Conservation (phyloP, 495 filamentous ascomycete species). For the Penicillium waksmanii region DNA sequence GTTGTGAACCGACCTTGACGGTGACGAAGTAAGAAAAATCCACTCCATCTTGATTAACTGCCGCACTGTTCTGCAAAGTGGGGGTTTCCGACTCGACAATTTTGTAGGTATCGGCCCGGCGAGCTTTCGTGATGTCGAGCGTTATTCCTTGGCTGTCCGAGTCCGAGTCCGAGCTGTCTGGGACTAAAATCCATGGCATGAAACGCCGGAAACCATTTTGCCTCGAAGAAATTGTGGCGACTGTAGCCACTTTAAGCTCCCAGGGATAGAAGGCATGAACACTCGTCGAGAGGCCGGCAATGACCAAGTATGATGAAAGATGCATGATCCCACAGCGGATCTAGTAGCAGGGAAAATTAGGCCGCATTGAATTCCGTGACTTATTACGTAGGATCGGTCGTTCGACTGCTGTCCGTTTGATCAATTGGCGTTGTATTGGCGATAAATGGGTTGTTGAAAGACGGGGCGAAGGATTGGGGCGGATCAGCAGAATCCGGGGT, state of each 20-base stretch:
- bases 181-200: constrained; percentile 31
- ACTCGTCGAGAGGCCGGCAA: constrained; percentile 30
- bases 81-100: constrained; percentile 60
- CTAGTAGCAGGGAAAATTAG: constrained; percentile 10
- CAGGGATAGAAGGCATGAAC: constrained; percentile 44
- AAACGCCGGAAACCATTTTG: constrained; percentile 37
- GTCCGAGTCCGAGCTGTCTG: constrained; percentile 18
- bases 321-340: constrained; percentile 40
- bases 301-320: constrained; percentile 37
- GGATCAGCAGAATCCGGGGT: not conserved
- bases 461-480: not conserved
- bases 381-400: not conserved
- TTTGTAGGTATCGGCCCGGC: constrained; percentile 55
- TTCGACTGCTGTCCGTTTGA: not conserved
- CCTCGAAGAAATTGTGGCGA: constrained; percentile 9
- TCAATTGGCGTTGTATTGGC: not conserved
- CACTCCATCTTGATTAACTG: constrained; percentile 73
- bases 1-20: constrained; percentile 66
- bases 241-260: constrained; percentile 21
- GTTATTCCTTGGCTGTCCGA: constrained; percentile 28
- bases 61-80: constrained; percentile 57
- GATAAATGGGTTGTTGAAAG: not conserved
- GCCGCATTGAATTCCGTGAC: not conserved
- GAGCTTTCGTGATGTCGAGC: constrained; percentile 37
- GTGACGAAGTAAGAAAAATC: constrained; percentile 79